Base-by-base conservation (phyloP, 1,139 yeast genomes). In the Geotrichum europaeum region DNA sequence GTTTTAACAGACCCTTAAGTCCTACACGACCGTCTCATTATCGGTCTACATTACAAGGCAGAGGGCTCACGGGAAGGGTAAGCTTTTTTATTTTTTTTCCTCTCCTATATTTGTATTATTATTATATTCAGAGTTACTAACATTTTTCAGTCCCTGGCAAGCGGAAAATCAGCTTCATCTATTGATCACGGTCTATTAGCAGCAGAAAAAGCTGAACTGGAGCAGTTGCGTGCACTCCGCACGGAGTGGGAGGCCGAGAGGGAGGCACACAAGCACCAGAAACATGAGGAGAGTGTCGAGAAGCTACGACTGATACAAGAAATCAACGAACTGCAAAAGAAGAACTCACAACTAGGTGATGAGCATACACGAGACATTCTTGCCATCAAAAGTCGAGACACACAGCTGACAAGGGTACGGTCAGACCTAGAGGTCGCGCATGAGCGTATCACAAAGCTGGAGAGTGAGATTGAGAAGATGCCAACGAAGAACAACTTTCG, bases 341-440 rank as follows among this genome's bases (percentile, higher is more conserved):
- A 56, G 72, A 66, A 72, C 70, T 69, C 81, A 66, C 69, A 69
- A 73, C 55, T 85, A 75, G 65, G 76, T 60, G 82, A 79, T 60
- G 86, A 82, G 59, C 79, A 79, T 55, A 82, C 86, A 1, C 78
- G 77, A 57, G 79, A 81, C 57, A 75, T 78, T 51, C 76, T 85
- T 65, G 77, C 80, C 63, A 72, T 83, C 34, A 85, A 86, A 69
- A 84, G 87, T 54, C 84, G 83, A 65, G 94, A 87, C 58, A 82
- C 87, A 0, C 90, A 85, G 68, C 73, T 87, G 4, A 76, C 80
- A 49, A 75, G 92, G 54, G 75, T 83, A 24, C 80, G 77, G 58
- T 81, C 84, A 57, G 94, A 87, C 66, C 72, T 84, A 56, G 90
- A 85, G 55, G 79, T 78, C 57, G 76, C 84, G 7, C 51, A 55